Conservation (phyloP, 176 grass and related monocot species). For the Paspalum notatum region DNA sequence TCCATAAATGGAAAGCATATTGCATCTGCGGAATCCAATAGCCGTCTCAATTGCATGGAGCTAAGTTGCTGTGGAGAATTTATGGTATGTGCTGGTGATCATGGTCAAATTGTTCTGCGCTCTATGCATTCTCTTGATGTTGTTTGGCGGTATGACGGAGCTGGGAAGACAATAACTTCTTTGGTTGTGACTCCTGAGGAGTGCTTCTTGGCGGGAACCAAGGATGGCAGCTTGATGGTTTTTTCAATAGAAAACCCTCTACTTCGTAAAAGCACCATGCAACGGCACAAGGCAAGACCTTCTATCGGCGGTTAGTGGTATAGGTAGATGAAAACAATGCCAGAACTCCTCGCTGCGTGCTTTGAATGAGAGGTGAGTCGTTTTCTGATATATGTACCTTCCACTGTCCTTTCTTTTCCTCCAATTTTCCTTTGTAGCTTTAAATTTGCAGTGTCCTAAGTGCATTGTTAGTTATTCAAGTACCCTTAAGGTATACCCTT, state of each 20-base stretch:
- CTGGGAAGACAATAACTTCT: slow-evolving; percentile 90
- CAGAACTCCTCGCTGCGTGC: slow-evolving; percentile 21
- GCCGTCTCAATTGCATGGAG: slow-evolving; percentile 92
- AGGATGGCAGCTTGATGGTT: slow-evolving; percentile 84
- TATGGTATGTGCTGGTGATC: slow-evolving; percentile 82
- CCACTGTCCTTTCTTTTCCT: neutral
- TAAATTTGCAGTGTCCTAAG: slow-evolving; percentile 15
- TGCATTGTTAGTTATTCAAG: neutral
- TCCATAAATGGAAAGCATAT: slow-evolving; percentile 97
- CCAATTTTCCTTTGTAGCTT: neutral
- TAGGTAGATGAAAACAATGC: slow-evolving; percentile 30
- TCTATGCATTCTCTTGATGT: slow-evolving; percentile 97
- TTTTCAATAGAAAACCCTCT: slow-evolving; percentile 91
- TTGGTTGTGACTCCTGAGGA: slow-evolving; percentile 88
- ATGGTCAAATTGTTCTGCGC: slow-evolving; percentile 78
- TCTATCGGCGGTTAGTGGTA: slow-evolving; percentile 39
- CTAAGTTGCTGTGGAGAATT: slow-evolving; percentile 92
- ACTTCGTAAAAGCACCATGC: slow-evolving; percentile 43
- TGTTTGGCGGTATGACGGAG: slow-evolving; percentile 77
- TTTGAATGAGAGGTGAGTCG: slow-evolving; percentile 38
- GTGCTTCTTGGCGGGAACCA: slow-evolving; percentile 91
- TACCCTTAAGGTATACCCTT: neutral
- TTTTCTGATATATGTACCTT: slow-evolving; percentile 34
- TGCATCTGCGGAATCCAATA: slow-evolving; percentile 74
- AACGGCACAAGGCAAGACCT: slow-evolving; percentile 37